phyloP scores from a whole-genome alignment of 345 rosid species.

The Pistacia vera region DNA sequence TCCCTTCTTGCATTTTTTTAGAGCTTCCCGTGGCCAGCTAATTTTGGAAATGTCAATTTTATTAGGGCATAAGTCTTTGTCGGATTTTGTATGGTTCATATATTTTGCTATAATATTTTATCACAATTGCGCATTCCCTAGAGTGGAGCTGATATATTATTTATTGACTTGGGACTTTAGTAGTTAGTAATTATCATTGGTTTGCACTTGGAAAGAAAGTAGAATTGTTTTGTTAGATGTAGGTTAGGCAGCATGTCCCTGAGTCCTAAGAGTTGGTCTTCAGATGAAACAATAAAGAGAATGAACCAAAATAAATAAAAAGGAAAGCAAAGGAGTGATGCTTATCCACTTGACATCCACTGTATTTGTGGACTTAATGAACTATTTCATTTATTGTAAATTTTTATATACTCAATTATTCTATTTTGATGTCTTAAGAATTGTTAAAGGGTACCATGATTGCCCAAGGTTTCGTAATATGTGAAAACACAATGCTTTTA shows the following conservation, averaged over 20 bases:
- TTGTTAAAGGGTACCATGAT: not conserved
- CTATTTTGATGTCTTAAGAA: not conserved
- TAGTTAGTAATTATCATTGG: not conserved
- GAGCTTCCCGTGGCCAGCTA: not conserved
- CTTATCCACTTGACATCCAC: not conserved
- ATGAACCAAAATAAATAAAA: not conserved
- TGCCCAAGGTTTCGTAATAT: not conserved
- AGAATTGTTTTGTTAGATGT: not conserved
- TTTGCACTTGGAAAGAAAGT: not conserved
- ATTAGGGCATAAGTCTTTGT: not conserved
- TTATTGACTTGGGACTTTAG: not conserved
- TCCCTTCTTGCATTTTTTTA: conserved; percentile 3
- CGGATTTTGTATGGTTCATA: not conserved
- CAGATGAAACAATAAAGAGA: not conserved
- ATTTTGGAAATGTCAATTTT: not conserved
- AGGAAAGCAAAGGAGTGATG: not conserved
- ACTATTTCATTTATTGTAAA: not conserved
- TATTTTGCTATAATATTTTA: not conserved
- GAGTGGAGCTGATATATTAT: not conserved
- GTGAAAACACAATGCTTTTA: not conserved
- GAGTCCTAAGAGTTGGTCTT: not conserved
- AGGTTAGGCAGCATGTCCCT: not conserved
- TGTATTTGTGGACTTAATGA: not conserved
- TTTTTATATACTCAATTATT: not conserved
- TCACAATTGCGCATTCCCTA: too few species aligned